Conservation (phyloP, 2,329 filamentous ascomycete genomes). For the Cryphonectria nitschkei region DNA sequence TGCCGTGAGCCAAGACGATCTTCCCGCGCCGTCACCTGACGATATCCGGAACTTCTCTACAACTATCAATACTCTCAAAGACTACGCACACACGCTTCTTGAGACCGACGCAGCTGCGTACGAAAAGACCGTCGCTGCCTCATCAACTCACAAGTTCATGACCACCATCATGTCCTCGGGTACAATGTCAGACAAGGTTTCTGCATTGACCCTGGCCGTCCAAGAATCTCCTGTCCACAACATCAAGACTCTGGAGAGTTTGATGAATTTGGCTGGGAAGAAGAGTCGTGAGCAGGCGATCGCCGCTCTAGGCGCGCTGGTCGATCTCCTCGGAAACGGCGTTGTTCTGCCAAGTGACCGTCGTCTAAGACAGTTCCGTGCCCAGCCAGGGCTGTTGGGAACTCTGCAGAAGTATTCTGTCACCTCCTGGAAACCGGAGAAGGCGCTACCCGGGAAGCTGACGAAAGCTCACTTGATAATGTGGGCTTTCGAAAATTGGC, state of each 20-base stretch:
- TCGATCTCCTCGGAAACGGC: slow-evolving; percentile 91
- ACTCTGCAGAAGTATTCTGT: slow-evolving; percentile 66
- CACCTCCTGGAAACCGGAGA: slow-evolving; percentile 67
- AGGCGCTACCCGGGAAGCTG: slow-evolving; percentile 73
- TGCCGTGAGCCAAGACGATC: slow-evolving; percentile 45
- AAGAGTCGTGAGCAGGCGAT: slow-evolving; percentile 92
- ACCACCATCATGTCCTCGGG: slow-evolving; percentile 96
- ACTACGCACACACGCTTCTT: slow-evolving; percentile 74
- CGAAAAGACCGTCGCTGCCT: slow-evolving; percentile 71
- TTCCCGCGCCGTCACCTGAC: slow-evolving; percentile 51
- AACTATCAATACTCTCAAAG: slow-evolving; percentile 58
- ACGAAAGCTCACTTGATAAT: slow-evolving; percentile 78
- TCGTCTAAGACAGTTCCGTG: slow-evolving; percentile 77
- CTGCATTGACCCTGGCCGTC: slow-evolving; percentile 87
- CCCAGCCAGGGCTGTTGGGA: slow-evolving; percentile 76
- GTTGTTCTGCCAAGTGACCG: slow-evolving; percentile 81
- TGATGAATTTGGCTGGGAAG: slow-evolving; percentile 85
- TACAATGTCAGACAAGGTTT: slow-evolving; percentile 95
- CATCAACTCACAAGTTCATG: slow-evolving; percentile 93
- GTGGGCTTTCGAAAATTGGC: slow-evolving; percentile 94
- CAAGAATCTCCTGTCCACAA: slow-evolving; percentile 97
- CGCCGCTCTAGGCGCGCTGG: slow-evolving; percentile 87
- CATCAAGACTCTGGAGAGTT: slow-evolving; percentile 81
- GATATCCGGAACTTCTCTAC: slow-evolving; percentile 48
- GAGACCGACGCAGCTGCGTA: slow-evolving; percentile 80